A percentile compares a stretch with the other conserved stretches of the same genome.
These are phyloP conservation scores for Cicer cuneatum DNA, from an alignment of 306 rosid genomes.

Conservation along the genomic window DNA sequence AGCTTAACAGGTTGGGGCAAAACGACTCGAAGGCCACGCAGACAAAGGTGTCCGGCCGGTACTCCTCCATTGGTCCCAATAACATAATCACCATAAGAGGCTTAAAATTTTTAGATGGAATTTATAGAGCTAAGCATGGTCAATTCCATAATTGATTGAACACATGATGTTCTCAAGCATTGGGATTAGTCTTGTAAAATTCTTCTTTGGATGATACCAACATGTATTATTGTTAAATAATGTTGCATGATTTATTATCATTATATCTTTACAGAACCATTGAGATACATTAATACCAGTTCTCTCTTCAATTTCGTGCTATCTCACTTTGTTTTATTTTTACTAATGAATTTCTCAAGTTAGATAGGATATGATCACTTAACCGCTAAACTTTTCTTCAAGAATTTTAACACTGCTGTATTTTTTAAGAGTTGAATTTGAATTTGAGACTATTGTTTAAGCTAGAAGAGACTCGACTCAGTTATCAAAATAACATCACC, in stretches of 20 bases:
- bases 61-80: constrained; percentile 67
- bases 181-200: constrained; percentile 71
- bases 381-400: too few species aligned
- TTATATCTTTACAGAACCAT: constrained; percentile 45
- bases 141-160: constrained; percentile 54
- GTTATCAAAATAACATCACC: too few species aligned
- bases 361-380: too few species aligned
- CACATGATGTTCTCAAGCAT: constrained; percentile 56
- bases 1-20: constrained; percentile 98
- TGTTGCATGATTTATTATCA: constrained; percentile 80
- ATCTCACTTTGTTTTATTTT: constrained; percentile 16
- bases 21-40: constrained; percentile 92
- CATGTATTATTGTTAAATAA: constrained; percentile 83
- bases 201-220: constrained; percentile 65
- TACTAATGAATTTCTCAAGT: not conserved
- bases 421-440: not conserved
- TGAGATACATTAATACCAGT: constrained; percentile 56
- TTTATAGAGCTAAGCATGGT: constrained; percentile 64
- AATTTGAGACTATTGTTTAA: not conserved
- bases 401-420: too few species aligned
- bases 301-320: constrained; percentile 44
- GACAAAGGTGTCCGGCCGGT: constrained; percentile 89
- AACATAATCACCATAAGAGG: constrained; percentile 63
- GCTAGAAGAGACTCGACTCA: too few species aligned
- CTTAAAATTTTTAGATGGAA: constrained; percentile 60